A percentile compares a stretch with the other conserved stretches of the same genome.
These are phyloP conservation scores for Cladosporium colombiae DNA, from an alignment of 2,329 filamentous ascomycete genomes.

Conservation along the genomic window DNA sequence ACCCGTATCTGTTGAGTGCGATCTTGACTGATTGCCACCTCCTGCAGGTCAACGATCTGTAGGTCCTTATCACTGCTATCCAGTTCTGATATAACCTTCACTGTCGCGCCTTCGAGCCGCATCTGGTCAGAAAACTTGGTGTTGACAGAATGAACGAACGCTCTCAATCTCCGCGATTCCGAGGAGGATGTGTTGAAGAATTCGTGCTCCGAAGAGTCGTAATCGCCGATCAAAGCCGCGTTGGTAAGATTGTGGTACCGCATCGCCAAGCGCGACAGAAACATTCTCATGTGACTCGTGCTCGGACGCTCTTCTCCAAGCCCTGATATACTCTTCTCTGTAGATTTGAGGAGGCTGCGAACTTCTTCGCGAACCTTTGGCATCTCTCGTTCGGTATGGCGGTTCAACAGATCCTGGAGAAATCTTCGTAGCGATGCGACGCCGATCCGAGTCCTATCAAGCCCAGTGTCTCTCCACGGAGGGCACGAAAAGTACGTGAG, in stretches of 20 bases:
- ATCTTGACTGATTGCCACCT: background rate
- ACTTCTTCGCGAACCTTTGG: background rate
- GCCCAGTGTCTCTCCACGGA: background rate
- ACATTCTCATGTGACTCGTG: background rate
- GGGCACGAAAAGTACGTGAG: background rate
- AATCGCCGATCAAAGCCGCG: constrained; percentile 29
- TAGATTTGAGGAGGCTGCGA: background rate
- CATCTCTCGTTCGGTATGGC: background rate
- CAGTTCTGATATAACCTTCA: background rate
- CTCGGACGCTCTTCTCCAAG: background rate
- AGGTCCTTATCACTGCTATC: background rate
- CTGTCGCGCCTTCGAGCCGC: background rate
- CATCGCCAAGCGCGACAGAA: constrained; percentile 22
- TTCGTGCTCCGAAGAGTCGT: constrained; percentile 17
- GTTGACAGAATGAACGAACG: background rate
- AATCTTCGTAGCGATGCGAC: background rate
- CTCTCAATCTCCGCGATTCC: background rate
- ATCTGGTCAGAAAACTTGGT: background rate
- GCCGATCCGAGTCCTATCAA: background rate
- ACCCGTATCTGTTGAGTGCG: background rate
- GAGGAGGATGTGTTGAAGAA: background rate
- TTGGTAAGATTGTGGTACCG: constrained; percentile 27
- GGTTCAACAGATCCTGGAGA: background rate
- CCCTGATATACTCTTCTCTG: background rate
- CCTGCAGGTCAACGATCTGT: background rate